A percentile compares a stretch with the other conserved stretches of the same genome.
Conservation (phyloP, 2,329 filamentous ascomycete genomes). For the Neofusicoccum sp. region DNA sequence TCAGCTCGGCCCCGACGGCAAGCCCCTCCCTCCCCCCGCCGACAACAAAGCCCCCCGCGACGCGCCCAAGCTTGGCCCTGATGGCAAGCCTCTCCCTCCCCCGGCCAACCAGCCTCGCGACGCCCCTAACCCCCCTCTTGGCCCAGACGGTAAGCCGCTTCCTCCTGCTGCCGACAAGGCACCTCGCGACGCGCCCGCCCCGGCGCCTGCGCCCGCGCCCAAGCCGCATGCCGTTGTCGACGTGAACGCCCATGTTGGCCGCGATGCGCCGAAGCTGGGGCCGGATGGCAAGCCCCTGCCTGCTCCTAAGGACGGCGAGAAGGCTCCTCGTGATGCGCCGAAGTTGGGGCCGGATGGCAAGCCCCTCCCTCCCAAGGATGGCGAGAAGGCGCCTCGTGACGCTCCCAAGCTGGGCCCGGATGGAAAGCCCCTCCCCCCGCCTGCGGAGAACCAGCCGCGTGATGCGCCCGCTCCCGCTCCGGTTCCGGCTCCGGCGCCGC, state of each 20-base stretch:
- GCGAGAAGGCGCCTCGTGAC: background rate
- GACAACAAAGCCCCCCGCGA: background rate
- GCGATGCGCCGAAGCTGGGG: background rate
- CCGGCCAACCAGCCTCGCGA: background rate
- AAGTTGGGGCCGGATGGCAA: background rate
- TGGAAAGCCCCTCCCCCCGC: background rate
- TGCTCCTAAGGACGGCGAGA: too few species aligned
- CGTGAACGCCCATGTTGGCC: background rate
- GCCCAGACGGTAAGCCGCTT: background rate
- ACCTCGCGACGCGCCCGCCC: background rate
- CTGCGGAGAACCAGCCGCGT: background rate
- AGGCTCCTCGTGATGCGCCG: background rate
- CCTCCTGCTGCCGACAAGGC: background rate
- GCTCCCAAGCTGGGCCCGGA: background rate
- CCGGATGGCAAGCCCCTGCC: background rate
- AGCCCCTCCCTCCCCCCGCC: background rate
- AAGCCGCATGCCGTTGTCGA: background rate
- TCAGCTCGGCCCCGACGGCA: background rate
- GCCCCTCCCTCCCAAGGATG: background rate
- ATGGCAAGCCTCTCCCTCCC: background rate
- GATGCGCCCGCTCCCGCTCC: background rate
- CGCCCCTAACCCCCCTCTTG: background rate
- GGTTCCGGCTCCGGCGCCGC: too few species aligned
- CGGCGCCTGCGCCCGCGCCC: background rate
- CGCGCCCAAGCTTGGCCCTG: background rate